Evolutionary conservation across 2,329 filamentous ascomycete species (phyloP), one percentile per base, ranked within the genome.

Genomic region (Colletotrichum gloeosporioides): DNA sequence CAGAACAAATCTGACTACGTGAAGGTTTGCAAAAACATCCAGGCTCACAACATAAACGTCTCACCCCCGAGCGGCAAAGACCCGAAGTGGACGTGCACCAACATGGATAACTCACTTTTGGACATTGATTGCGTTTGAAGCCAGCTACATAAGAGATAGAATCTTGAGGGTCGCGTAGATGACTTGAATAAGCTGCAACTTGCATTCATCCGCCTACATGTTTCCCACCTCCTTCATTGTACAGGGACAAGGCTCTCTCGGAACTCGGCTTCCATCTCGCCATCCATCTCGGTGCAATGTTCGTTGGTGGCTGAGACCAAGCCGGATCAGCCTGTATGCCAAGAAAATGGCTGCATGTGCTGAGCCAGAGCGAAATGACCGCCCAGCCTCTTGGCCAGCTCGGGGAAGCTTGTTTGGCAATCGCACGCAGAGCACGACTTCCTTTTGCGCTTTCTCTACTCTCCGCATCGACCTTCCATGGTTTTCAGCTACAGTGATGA

Each of bases 281-380:
- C 62, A 29, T 8, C 62, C 9, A 32, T n/a, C 15, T 64, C 32
- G 62, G 32, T 62, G 16, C 13, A 34, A 27, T 44, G 32, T 15
- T 64, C 0, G 22, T 63, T 73, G 71, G 55, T 73, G 55, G 71
- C 71, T 73, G 71, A 63, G 36, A 73, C 71, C 71, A 73, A 73
- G 71, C 64, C 71, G 71, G 64, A n/a, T 64, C 25, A 55, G 61
- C 61, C 22, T 57, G 39, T 53, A 29, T n/a, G 71, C 71, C 64
- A 73, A 73, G 71, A 18, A 27, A 6, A 18, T 10, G 18, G 18
- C 61, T 22, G 36, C 29, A 57, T 57, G 29, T 68, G 64, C 64
- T 63, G 55, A 73, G 71, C 65, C 64, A 31, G 64, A 55, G n/a
- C 34, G 29, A 63, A 22, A 44, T 63, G 27, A 16, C 25, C 29